These are phyloP conservation scores for Psidium guajava DNA, from an alignment of 345 rosid species.

Conservation along the genomic window DNA sequence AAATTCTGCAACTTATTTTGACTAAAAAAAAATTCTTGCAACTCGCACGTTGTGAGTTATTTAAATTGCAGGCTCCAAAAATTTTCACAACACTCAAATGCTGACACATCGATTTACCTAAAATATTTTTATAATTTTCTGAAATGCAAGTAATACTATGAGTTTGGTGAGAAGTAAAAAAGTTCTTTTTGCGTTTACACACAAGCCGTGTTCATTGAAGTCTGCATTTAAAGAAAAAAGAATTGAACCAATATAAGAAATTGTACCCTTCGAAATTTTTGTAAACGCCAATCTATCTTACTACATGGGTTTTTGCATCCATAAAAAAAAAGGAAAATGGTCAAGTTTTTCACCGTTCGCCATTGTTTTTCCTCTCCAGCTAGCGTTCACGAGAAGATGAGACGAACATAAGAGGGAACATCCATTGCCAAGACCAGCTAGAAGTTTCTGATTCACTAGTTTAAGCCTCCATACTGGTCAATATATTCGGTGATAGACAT, in stretches of 20 bases:
- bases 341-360: neutral
- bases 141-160: neutral
- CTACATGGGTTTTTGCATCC: neutral
- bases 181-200: neutral
- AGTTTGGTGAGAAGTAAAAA: neutral
- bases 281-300: neutral
- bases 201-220: neutral
- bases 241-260: neutral
- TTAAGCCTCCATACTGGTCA: slow-evolving; percentile 43
- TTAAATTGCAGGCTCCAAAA: neutral
- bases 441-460: slow-evolving; percentile 40
- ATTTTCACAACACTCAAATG: neutral
- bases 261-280: neutral
- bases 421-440: neutral
- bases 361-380: neutral
- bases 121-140: neutral
- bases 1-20: no score
- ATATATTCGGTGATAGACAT: slow-evolving; percentile 56
- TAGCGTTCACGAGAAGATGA: neutral
- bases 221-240: neutral
- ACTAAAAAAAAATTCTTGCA: neutral
- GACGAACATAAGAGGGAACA: neutral
- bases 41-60: neutral
- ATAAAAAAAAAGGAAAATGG: neutral
- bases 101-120: neutral